Evolutionary conservation across 1,139 yeast genomes (phyloP).

Genomic region (Geotrichum citri-aurantii): DNA sequence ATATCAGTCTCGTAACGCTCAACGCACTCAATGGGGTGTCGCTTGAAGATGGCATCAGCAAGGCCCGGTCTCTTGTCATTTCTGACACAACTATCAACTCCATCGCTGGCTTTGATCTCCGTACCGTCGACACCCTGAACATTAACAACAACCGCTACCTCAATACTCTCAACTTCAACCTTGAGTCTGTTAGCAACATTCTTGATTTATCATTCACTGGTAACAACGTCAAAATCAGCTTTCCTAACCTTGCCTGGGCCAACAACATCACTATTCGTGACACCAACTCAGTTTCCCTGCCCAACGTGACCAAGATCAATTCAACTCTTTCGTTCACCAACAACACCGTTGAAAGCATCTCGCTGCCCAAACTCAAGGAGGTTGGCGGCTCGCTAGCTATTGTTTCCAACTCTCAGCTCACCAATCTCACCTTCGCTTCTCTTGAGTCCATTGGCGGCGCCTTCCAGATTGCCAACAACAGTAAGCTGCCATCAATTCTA

Average conservation of each 20-base stretch:
- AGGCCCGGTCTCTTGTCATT: slow-evolving; percentile 65
- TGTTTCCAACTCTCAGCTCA: slow-evolving; percentile 65
- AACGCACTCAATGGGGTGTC: slow-evolving; percentile 71
- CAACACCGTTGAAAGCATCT: slow-evolving; percentile 58
- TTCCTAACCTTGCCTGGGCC: slow-evolving; percentile 74
- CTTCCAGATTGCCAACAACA: slow-evolving; percentile 79
- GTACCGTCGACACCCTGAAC: slow-evolving; percentile 65
- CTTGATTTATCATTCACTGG: slow-evolving; percentile 83
- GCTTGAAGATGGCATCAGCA: slow-evolving; percentile 67
- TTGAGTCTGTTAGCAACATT: slow-evolving; percentile 65
- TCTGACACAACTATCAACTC: slow-evolving; percentile 82
- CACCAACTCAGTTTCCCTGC: slow-evolving; percentile 64
- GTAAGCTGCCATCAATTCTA: slow-evolving; percentile 54
- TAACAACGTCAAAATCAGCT: slow-evolving; percentile 61
- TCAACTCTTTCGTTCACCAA: slow-evolving; percentile 74
- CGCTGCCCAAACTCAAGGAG: slow-evolving; percentile 48
- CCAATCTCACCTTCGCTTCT: slow-evolving; percentile 60
- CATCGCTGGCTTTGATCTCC: slow-evolving; percentile 75
- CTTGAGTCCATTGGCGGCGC: slow-evolving; percentile 71
- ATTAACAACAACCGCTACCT: slow-evolving; percentile 83
- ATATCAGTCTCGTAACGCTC: slow-evolving; percentile 71
- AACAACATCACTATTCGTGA: slow-evolving; percentile 80
- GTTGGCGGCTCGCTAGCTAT: slow-evolving; percentile 82
- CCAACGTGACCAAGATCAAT: slow-evolving; percentile 64
- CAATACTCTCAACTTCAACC: slow-evolving; percentile 63